phyloP scores from a whole-genome alignment of 148 eudicot genomes.

The Cornus kousa region DNA sequence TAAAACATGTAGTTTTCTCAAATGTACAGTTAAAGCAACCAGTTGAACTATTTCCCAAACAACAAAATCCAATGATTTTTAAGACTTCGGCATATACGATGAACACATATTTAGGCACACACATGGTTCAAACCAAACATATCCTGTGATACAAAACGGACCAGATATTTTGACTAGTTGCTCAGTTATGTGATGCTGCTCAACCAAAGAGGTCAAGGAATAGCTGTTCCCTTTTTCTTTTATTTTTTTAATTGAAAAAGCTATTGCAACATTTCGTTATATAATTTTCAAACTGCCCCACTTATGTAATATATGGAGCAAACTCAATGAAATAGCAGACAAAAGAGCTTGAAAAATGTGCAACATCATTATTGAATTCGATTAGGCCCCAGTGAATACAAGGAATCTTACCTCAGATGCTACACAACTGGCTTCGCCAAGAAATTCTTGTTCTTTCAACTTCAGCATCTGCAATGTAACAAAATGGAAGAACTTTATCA shows the following conservation, averaged over 20 bases:
- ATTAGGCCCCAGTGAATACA: neutral
- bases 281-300: neutral
- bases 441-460: constrained; percentile 75
- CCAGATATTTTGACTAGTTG: too few relatives aligned
- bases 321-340: neutral
- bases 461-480: constrained; percentile 52
- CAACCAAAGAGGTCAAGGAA: neutral
- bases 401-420: constrained; percentile 70
- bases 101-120: neutral
- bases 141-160: too few relatives aligned
- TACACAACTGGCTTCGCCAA: constrained; percentile 81
- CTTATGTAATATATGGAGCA: neutral
- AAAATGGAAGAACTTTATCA: constrained; percentile 1
- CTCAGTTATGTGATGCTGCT: neutral
- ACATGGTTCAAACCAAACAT: neutral
- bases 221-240: neutral
- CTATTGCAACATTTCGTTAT: neutral
- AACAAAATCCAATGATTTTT: neutral
- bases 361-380: neutral
- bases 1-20: neutral
- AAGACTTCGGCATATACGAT: neutral
- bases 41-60: neutral
- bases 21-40: neutral
- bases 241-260: too few relatives aligned
- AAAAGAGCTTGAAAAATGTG: neutral